phyloP scores from a whole-genome alignment of 2,329 filamentous ascomycete genomes.

The Lecanicillium sp. region DNA sequence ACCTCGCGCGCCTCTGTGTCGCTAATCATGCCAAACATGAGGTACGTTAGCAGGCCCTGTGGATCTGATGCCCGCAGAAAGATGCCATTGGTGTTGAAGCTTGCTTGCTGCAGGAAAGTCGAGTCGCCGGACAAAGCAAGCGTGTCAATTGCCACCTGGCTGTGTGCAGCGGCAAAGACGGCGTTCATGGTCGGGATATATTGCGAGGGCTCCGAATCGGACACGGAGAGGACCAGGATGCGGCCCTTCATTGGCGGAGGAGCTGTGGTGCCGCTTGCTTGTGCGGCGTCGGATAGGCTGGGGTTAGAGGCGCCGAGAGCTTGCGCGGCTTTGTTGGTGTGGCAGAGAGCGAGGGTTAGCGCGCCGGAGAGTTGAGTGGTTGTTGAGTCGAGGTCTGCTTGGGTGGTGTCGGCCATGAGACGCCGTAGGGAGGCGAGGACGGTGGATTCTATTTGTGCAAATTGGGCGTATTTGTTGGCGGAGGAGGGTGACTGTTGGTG shows the following conservation, averaged over 20 bases:
- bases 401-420: constrained; percentile 63
- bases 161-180: constrained; percentile 88
- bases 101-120: constrained; percentile 88
- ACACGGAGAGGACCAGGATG: constrained; percentile 85
- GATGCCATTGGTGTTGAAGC: constrained; percentile 51
- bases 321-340: constrained; percentile 78
- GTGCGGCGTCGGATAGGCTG: constrained; percentile 26
- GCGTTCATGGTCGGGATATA: constrained; percentile 99
- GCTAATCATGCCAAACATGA: constrained; percentile 90
- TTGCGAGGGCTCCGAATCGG: constrained; percentile 73
- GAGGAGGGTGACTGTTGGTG: constrained; percentile 28
- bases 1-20: constrained; percentile 45
- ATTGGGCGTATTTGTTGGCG: constrained; percentile 90
- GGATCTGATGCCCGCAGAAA: constrained; percentile 48
- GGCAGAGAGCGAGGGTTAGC: constrained; percentile 77
- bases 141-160: constrained; percentile 85
- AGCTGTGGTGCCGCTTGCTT: constrained; percentile 20
- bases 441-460: constrained; percentile 75
- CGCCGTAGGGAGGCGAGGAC: constrained; percentile 64
- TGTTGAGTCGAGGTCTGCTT: constrained; percentile 57
- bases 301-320: constrained; percentile 50
- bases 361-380: constrained; percentile 88
- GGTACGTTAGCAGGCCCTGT: constrained; percentile 74
- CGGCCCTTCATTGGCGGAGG: constrained; percentile 38
- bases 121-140: constrained; percentile 77